Base-by-base conservation (phyloP, 345 rosid species). In the Hibiscus trionum region DNA sequence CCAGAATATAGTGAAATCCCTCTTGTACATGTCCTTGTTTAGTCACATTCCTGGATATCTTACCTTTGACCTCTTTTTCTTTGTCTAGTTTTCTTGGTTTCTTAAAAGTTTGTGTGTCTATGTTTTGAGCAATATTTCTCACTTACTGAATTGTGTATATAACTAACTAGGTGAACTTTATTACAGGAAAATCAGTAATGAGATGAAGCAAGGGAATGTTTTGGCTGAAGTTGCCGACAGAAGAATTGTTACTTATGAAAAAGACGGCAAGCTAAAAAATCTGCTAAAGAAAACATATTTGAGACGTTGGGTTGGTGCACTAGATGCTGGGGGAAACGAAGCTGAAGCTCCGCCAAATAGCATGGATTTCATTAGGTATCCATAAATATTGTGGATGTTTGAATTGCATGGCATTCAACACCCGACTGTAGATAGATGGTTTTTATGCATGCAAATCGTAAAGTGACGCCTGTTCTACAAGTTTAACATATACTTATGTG, bases 331-430 rank as follows among this genome's bases (percentile, higher is more conserved):
- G 58, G 79, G 91, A 82, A 84, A 79, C 72, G 91, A 85, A 73
- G 66, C 76, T 33, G 87, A 81, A 70, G 42, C 82, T 39, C 68
- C 59, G 21, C 76, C 61, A 72, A 81, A 76, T 63, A 80, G 75
- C 77, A 77, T 83, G 74, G 94, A 95, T 77, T 80, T 89, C 77
- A 87, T 95, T 58, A 89, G 98, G 99, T 96, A 75, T 76, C 82
- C 75, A 70, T 71, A 63, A 70, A 17, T 42, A 33, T 19, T 31
- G 55, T 55, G 12, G 11, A 27, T 50, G 24, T 65, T 76, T 66
- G 27, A 63, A 60, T 73, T 69, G 55, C 49, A 7, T 15, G 21
- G 24, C 26, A 29, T 57, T 17, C 39, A 26, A 61, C 16, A 1
- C 14, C 17, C 26, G 64, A 35, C 15, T 29, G 39, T 72, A 50